Conservation (phyloP, 73 alveolate genomes). For the Symbiodinium natans region DNA sequence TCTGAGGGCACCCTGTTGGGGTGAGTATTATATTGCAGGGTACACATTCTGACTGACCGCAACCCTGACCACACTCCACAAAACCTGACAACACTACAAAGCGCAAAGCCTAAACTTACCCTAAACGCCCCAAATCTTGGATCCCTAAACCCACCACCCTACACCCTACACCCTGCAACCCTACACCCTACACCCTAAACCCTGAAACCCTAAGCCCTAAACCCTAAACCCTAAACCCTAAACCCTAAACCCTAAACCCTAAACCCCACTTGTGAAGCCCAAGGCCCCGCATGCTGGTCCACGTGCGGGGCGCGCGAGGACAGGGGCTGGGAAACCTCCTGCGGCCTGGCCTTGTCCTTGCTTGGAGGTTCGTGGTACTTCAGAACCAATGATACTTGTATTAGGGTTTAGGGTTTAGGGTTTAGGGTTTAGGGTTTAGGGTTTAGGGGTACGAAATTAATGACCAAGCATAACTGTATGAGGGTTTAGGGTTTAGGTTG, state of each 20-base stretch:
- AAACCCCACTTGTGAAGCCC: neutral
- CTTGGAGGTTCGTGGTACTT: neutral
- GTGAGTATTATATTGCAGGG: no score
- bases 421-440: neutral
- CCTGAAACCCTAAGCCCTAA: neutral
- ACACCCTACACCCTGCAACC: neutral
- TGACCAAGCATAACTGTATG: no score
- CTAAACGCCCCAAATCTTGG: no score
- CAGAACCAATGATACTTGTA: no score
- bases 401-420: no score
- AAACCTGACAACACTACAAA: no score
- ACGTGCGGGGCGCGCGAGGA: neutral
- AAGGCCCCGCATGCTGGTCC: neutral
- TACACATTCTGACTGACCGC: no score
- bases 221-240: neutral
- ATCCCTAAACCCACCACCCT: neutral
- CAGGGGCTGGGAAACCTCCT: neutral
- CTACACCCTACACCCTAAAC: neutral
- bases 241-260: neutral
- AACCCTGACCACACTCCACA: no score
- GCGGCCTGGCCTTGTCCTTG: neutral
- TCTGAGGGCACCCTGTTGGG: no score
- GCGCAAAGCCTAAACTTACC: no score
- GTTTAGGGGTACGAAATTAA: no score
- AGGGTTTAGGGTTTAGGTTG: no score